Base-by-base conservation (phyloP, 495 filamentous ascomycete genomes). In the Lepidopterella palustris region DNA sequence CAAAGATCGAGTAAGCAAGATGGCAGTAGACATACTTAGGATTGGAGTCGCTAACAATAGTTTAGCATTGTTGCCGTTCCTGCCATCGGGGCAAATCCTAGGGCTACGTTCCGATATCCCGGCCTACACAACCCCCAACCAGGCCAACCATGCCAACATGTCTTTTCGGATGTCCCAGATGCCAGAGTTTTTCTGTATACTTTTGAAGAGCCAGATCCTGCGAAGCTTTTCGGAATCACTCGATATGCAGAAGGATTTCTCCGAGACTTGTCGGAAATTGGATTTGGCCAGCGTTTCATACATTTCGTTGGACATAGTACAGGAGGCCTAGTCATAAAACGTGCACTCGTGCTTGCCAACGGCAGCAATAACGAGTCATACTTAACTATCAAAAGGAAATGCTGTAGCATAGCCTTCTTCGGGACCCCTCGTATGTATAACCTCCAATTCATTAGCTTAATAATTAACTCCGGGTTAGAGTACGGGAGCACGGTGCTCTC, bases 61-160 rank as follows among this genome's bases (percentile, higher is more conserved):
- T 60, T 83, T 82, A 70, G 48, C 47, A 8, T 62, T 72, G 10
- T 65, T 77, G 11, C 82, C 81, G 2, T 82, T 82, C 67, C 56
- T 21, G 56, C 56, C 15, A 58, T 58, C 15, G 56, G 42, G 51
- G 56, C 56, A 5, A 13, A 35, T 20, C 42, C 56, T 3, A 8
- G 11, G n/a, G 25, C 39, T 5, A 51, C 56, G 5, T 58, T 24
- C n/a, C 56, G 56, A 32, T 58, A 50, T 28, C 56, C 56, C 4
- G 56, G 45, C 13, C 23, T 15, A 5, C 35, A 35, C 9, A 28
- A 2, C 11, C 11, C 42, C 45, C 15, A 48, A 50, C 25, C 56
- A n/a, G n/a, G n/a, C n/a, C n/a, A n/a, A n/a, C n/a, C n/a, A n/a
- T n/a, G n/a, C n/a, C n/a, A n/a, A n/a, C n/a, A n/a, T n/a, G n/a